phyloP scores from a whole-genome alignment of 2,329 filamentous ascomycete genomes.

The Aspergillus sp. region DNA sequence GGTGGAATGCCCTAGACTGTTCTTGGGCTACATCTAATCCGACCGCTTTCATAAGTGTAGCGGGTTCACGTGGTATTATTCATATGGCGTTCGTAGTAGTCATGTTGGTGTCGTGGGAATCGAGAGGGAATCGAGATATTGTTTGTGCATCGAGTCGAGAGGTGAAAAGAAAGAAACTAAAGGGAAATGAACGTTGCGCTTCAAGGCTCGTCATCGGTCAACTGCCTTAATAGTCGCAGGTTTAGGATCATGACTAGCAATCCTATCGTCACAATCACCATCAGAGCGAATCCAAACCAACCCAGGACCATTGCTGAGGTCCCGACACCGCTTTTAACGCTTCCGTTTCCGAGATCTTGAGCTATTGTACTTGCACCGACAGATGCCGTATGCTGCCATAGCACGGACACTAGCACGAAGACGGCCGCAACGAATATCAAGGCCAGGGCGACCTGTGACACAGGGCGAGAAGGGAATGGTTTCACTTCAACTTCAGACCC shows the following conservation, averaged over 20 bases:
- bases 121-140: neutral
- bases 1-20: neutral
- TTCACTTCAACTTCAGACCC: conserved; percentile 89
- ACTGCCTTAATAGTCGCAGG: conserved; percentile 72
- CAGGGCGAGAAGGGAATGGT: conserved; percentile 86
- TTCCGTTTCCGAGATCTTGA: conserved; percentile 88
- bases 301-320: conserved; percentile 94
- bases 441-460: conserved; percentile 88
- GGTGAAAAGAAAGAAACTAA: conserved; percentile 8
- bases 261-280: conserved; percentile 95
- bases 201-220: conserved; percentile 42
- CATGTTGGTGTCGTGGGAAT: conserved; percentile 7
- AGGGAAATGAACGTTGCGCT: neutral
- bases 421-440: conserved; percentile 77
- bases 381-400: conserved; percentile 79
- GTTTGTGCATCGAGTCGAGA: conserved; percentile 1
- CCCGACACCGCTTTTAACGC: conserved; percentile 83
- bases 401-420: conserved; percentile 64
- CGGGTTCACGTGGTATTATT: conserved; percentile 19
- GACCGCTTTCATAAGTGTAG: conserved; percentile 9
- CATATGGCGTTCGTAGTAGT: conserved; percentile 17
- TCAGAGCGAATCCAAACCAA: conserved; percentile 91
- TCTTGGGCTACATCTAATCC: neutral
- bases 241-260: conserved; percentile 95
- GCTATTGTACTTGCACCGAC: conserved; percentile 93